These are phyloP conservation scores for Lactarius akahatsu DNA, from an alignment of 768 basidiomycete species.

Conservation along the genomic window DNA sequence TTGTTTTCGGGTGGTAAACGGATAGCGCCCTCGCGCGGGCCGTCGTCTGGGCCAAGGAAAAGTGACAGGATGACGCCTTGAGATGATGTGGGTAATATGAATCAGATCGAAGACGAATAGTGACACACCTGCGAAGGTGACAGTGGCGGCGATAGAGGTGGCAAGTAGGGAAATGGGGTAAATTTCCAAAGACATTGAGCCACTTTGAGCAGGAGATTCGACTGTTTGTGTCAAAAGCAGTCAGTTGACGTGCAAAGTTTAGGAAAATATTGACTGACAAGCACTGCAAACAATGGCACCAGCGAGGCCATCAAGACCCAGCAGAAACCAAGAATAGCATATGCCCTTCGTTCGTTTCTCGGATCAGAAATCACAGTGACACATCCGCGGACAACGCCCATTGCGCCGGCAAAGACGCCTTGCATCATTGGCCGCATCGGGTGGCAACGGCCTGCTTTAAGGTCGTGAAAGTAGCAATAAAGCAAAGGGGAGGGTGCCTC, in stretches of 20 bases:
- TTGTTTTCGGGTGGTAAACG: slow-evolving; percentile 77
- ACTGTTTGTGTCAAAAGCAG: slow-evolving; percentile 44
- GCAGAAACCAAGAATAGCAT: too few species aligned
- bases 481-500: too few species aligned
- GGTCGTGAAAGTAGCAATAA: too few species aligned
- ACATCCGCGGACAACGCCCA: too few species aligned
- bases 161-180: slow-evolving; percentile 80
- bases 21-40: slow-evolving; percentile 69
- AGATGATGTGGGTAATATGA: neutral
- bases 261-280: too few species aligned
- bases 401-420: too few species aligned
- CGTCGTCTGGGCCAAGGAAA: slow-evolving; percentile 88
- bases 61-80: slow-evolving; percentile 80
- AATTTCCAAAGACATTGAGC: slow-evolving; percentile 67
- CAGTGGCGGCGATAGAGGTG: slow-evolving; percentile 68
- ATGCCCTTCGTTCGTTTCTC: slow-evolving; percentile 41
- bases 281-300: too few species aligned
- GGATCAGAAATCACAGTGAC: too few species aligned
- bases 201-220: slow-evolving; percentile 81
- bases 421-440: too few species aligned
- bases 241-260: slow-evolving; percentile 17
- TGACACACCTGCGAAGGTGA: slow-evolving; percentile 67
- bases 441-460: too few species aligned
- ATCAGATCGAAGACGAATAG: too few species aligned
- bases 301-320: too few species aligned